Evolutionary conservation across 169 alveolate genomes (phyloP), one percentile per base, ranked within the genome.

Genomic region (Plasmodium malariae): DNA sequence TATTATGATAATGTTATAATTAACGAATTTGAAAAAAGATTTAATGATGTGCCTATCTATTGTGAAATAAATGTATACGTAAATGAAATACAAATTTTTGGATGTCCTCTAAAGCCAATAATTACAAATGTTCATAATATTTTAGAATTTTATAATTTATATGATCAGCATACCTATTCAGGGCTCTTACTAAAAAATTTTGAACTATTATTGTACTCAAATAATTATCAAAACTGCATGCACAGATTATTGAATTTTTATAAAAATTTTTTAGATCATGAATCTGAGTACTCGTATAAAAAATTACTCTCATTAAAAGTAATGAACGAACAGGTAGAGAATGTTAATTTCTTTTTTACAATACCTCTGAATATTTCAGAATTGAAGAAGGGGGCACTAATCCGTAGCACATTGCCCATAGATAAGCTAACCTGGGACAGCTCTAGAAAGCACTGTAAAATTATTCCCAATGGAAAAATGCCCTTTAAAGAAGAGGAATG

Each of bases 111-210:
- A 3, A 69, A 69, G n/a, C 92, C 92, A 7, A 70, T 86, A 5
- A 60, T 86, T 40, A 69, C 70, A 55, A 86, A 86, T 17, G 70
- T 86, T n/a, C 78, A 72, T 40, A 63, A 86, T 5, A 70, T 86
- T 5, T 17, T 86, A 0, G 68, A 86, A 0, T 30, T 86, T 7
- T 86, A 69, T 49, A 65, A 86, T 37, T 28, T 86, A 68, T 86
- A 86, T 70, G 83, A 69, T 28, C 92, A 86, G 19, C 70, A 24
- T 43, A 86, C 92, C 11, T 86, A 86, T 37, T 86, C 92, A 1
- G 92, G 92, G n/a, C 19, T 86, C 37, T 24, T 86, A 26, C 70
- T 86, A 43, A 86, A 70, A 43, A 86, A 70, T 86, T 86, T 86
- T 45, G 92, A 70, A 86, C 43, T 19, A 2, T 69, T 86, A 30